Conservation (phyloP, 805 yeast species). For the Monosporozyma unispora region DNA sequence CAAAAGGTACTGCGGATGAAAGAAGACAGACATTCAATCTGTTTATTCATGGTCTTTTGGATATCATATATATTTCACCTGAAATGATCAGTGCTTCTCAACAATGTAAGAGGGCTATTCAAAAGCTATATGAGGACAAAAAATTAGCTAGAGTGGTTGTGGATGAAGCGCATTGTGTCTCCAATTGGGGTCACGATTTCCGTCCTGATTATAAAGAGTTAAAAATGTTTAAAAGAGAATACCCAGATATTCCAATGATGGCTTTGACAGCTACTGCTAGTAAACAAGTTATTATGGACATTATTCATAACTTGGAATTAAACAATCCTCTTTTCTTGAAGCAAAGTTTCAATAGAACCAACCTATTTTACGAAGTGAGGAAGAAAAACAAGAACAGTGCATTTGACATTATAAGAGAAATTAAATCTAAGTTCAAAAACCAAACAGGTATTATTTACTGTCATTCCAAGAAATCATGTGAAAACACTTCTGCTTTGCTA, state of each 20-base stretch:
- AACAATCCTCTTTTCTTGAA: slow-evolving; percentile 57
- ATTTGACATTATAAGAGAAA: slow-evolving; percentile 52
- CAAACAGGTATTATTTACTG: slow-evolving; percentile 90
- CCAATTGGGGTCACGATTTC: slow-evolving; percentile 99
- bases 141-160: slow-evolving; percentile 79
- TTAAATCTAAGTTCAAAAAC: slow-evolving; percentile 41
- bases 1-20: slow-evolving; percentile 60
- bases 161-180: slow-evolving; percentile 97
- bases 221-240: slow-evolving; percentile 60
- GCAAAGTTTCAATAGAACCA: slow-evolving; percentile 89
- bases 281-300: slow-evolving; percentile 80
- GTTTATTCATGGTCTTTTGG: slow-evolving; percentile 59
- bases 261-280: slow-evolving; percentile 98
- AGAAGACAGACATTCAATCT: slow-evolving; percentile 53
- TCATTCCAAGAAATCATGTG: slow-evolving; percentile 84
- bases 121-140: slow-evolving; percentile 44
- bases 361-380: slow-evolving; percentile 68
- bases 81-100: slow-evolving; percentile 82
- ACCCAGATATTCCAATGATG: slow-evolving; percentile 82
- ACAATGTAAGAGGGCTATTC: slow-evolving; percentile 58
- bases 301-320: slow-evolving; percentile 67
- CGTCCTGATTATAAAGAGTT: slow-evolving; percentile 89
- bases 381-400: slow-evolving; percentile 49
- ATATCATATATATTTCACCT: slow-evolving; percentile 83
- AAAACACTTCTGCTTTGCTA: slow-evolving; percentile 62